Base-by-base conservation (phyloP, 225 moss, liverwort and hornwort genomes). In the Polytrichum formosum region DNA sequence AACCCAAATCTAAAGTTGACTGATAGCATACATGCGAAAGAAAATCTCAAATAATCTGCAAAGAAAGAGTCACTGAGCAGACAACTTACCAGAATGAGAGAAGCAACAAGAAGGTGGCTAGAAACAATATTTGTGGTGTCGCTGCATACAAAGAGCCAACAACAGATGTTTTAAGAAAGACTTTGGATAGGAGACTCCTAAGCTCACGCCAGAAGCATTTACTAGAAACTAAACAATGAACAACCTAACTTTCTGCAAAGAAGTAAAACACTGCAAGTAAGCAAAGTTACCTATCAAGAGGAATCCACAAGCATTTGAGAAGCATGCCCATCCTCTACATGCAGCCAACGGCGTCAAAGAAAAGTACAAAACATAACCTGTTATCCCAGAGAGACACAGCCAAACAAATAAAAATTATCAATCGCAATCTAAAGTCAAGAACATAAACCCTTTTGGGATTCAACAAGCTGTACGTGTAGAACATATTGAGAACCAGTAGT, bases 61-160 rank as follows among this genome's bases (percentile, higher is more conserved):
- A 23, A 46, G 46, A 46, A 66, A 66, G 4, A 28, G 58, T 70
- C 53, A 46, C 10, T 30, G 61, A 64, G 20, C 27, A 55, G 17
- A 79, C 17, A 3, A 37, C 76, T 68, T 82, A 94, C 94, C 94
- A 94, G 90, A 94, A 94, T 26, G 94, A 94, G 74, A 95, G 94
- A n/a, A 95, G 90, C 22, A 95, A 82, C 71, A 95, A 70, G 78
- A 95, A 95, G 5, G 89, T 92, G 54, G 90, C 85, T 81, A 95
- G 74, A 73, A 95, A 95, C 63, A 95, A 70, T 25, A 82, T 95
- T 72, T 95, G 92, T 65, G 94, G 90, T 73, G 87, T 81, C 77
- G 90, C 94, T 95, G 94, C 85, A 85, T 28, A 75, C 56, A 66
- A 74, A 76, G 20, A 46, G 30, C 22, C 46, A 53, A 46, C 46